These are phyloP conservation scores for Puccinellia tenuiflora DNA, from an alignment of 176 grass and related monocot species.

Conservation along the genomic window DNA sequence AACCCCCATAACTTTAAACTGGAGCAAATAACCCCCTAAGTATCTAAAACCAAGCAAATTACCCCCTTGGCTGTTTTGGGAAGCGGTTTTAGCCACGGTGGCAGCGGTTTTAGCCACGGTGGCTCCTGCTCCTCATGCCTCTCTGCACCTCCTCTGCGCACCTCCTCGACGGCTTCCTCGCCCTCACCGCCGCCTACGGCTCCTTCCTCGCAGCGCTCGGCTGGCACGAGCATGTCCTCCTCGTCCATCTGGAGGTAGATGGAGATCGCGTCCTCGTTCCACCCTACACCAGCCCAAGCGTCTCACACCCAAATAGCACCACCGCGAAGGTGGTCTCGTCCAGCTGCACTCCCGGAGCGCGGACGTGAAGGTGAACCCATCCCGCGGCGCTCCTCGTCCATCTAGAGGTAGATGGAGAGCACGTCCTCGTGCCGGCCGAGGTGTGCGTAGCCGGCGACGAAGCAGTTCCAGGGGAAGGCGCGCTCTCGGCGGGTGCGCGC, in stretches of 20 bases:
- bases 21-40: too few relatives aligned
- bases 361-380: constrained; percentile 40
- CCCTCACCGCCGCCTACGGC: constrained; percentile 54
- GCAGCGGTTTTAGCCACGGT: too few relatives aligned
- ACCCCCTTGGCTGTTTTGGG: too few relatives aligned
- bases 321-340: too few relatives aligned
- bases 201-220: constrained; percentile 33
- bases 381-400: constrained; percentile 67
- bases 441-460: constrained; percentile 43
- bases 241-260: too few relatives aligned
- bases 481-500: constrained; percentile 6
- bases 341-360: constrained; percentile 54
- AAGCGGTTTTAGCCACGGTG: too few relatives aligned
- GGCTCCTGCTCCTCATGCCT: neutral
- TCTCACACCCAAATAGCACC: too few relatives aligned
- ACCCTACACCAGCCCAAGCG: too few relatives aligned
- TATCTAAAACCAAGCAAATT: too few relatives aligned
- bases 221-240: too few relatives aligned
- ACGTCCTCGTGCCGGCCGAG: constrained; percentile 53
- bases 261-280: too few relatives aligned
- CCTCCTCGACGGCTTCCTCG: constrained; percentile 61
- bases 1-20: too few relatives aligned
- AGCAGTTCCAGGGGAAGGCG: constrained; percentile 56
- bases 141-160: neutral
- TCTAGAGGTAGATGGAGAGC: constrained; percentile 58